Conservation (phyloP, 768 basidiomycete genomes). For the Coprinopsis strossmayeri region DNA sequence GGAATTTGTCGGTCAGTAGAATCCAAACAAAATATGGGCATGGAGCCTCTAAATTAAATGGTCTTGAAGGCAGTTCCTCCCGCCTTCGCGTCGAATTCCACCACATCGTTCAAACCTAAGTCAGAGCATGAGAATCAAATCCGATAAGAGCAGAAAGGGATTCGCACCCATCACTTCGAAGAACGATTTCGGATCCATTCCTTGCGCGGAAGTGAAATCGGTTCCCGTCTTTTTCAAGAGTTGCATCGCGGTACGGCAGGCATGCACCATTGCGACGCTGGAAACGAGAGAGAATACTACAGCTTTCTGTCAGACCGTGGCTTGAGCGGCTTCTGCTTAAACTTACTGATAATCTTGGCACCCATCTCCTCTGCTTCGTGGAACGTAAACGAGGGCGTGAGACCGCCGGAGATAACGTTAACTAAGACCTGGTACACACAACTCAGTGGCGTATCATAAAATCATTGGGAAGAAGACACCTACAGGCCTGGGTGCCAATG, state of each 20-base stretch:
- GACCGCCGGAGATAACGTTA: slow-evolving; percentile 73
- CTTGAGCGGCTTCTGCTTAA: too few species aligned
- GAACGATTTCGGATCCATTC: slow-evolving; percentile 75
- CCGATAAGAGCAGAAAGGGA: too few species aligned
- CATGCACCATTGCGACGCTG: slow-evolving; percentile 71
- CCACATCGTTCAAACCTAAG: slow-evolving; percentile 13
- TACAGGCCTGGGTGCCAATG: slow-evolving; percentile 66
- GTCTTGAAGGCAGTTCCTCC: slow-evolving; percentile 13
- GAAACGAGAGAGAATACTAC: slow-evolving; percentile 78
- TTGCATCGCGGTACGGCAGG: slow-evolving; percentile 71
- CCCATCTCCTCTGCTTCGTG: slow-evolving; percentile 64
- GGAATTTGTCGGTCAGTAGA: too few species aligned
- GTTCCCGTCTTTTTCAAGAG: slow-evolving; percentile 74
- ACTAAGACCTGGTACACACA: slow-evolving; percentile 65
- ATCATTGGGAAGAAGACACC: slow-evolving; percentile 9
- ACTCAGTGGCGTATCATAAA: not conserved
- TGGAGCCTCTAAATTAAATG: too few species aligned
- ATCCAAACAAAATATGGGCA: too few species aligned
- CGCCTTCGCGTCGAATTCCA: slow-evolving; percentile 14
- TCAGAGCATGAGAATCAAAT: too few species aligned
- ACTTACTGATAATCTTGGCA: slow-evolving; percentile 69
- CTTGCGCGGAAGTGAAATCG: slow-evolving; percentile 51
- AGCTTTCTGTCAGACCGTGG: not conserved
- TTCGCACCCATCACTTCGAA: slow-evolving; percentile 70
- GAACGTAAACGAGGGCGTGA: slow-evolving; percentile 69